Percentiles rank a stretch among this genome's conserved stretches.
These are phyloP conservation scores for Phlegmacium glaucopus DNA, from an alignment of 768 basidiomycete genomes.

Conservation along the genomic window DNA sequence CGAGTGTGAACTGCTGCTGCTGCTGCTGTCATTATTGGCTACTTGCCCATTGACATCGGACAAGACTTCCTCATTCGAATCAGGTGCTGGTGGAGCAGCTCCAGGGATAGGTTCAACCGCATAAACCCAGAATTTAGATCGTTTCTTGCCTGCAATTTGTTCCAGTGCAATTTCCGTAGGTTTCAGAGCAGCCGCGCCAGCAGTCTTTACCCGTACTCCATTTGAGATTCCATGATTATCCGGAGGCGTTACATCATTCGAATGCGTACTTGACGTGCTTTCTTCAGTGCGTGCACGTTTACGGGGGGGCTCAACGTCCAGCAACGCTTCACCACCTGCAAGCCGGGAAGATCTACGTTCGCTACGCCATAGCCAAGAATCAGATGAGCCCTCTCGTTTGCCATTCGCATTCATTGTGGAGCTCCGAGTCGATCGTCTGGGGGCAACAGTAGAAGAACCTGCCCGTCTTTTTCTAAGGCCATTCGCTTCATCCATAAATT, in stretches of 20 bases:
- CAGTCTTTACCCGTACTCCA: constrained; percentile 44
- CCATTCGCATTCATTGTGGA: constrained; percentile 47
- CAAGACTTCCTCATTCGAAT: constrained; percentile 12
- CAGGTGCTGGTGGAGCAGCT: constrained; percentile 15
- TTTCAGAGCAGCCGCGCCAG: constrained; percentile 65
- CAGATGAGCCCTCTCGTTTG: constrained; percentile 50
- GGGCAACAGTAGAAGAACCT: constrained; percentile 23
- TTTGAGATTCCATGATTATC: constrained; percentile 30
- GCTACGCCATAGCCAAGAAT: constrained; percentile 65
- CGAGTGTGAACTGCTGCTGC: constrained; percentile 1
- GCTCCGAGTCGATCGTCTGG: constrained; percentile 55
- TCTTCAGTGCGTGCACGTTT: constrained; percentile 82
- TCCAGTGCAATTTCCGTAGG: constrained; percentile 74
- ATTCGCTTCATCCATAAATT: constrained; percentile 49
- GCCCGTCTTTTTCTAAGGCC: constrained; percentile 40
- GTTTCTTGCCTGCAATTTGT: constrained; percentile 75
- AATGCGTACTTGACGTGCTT: constrained; percentile 56
- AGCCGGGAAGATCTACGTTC: constrained; percentile 71
- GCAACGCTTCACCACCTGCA: constrained; percentile 51
- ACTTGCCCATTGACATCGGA: constrained; percentile 5
- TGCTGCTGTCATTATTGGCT: constrained; percentile 6
- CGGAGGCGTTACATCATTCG: constrained; percentile 37
- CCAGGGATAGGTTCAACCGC: constrained; percentile 70
- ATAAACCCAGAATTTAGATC: constrained; percentile 87
- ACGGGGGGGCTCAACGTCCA: constrained; percentile 46